phyloP scores from a whole-genome alignment of 2,329 filamentous ascomycete species.

The Trichoderma sp. region DNA sequence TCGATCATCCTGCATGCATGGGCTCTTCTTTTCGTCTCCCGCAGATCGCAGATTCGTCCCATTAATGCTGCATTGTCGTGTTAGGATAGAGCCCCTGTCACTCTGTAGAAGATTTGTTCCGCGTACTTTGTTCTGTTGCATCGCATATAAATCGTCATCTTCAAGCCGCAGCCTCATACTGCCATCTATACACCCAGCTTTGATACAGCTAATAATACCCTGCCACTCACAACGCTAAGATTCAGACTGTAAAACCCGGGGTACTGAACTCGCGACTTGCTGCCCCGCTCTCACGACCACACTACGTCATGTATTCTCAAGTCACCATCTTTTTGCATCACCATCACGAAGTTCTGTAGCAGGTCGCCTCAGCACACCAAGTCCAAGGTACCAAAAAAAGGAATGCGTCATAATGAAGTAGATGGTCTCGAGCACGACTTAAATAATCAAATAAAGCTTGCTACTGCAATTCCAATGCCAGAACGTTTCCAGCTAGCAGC shows the following conservation, averaged over 20 bases:
- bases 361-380: background rate
- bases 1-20: background rate
- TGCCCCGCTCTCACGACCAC: conserved; percentile 16
- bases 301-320: conserved; percentile 29
- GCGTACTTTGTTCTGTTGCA: background rate
- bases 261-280: background rate
- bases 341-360: conserved; percentile 18
- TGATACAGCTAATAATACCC: background rate
- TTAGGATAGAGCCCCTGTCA: background rate
- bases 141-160: background rate
- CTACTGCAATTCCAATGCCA: background rate
- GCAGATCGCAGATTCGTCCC: background rate
- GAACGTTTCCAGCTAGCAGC: background rate
- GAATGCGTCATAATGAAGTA: conserved; percentile 27
- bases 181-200: background rate
- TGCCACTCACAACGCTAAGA: background rate
- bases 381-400: background rate
- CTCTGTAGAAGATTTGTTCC: background rate
- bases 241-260: conserved; percentile 1
- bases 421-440: background rate
- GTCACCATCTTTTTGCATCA: conserved; percentile 20
- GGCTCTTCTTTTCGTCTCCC: background rate
- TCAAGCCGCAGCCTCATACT: background rate
- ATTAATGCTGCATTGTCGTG: background rate
- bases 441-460: background rate